Evolutionary conservation across 176 grass and related monocot genomes (phyloP), one percentile per base, ranked within the genome.

Genomic region (Oryza brachyantha): DNA sequence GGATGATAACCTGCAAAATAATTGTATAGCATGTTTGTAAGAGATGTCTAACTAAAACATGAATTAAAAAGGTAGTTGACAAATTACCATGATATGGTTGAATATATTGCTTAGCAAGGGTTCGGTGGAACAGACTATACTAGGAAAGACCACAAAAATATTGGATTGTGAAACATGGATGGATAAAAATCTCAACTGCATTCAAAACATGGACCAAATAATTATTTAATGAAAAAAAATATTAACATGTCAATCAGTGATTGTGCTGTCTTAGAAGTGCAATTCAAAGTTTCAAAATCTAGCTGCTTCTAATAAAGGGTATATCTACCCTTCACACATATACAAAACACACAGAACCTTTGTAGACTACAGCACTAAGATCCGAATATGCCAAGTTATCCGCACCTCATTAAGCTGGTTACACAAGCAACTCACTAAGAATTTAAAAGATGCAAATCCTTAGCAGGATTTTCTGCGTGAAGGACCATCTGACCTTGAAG

Each of bases 1-100:
- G 38, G 70, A 89, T 43, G 86, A 86, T 85, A 82, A 65, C 66
- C 96, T 99, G 81, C 29, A 68, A 72, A 84, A 6, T 8, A 68
- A 75, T 70, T 43, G 41, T 57, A 70, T 10, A 45, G 5, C 41
- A 58, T 63, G 21, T 5, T 75, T 68, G 26, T 80, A 37, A 84
- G 31, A 55, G 5, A 80, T 75, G 39, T 69, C 68, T 42, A 41
- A 29, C 10, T 10, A 50, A 48, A 70, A 77, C 7, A 46, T 28
- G 38, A 13, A 77, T 68, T 35, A 14, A 17, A 48, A 84, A 62
- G 38, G 13, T 34, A 19, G 13, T 60, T 84, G 7, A 12, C 13
- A 65, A 67, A 66, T 48, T 29, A 77, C 41, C 48, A 40, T 27
- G 29, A 21, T 14, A 68, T 66, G 2, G 35, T 48, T 62, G 54